Base-by-base conservation (phyloP, 1,284 basidiomycete species). In the Naganishia sp. region DNA sequence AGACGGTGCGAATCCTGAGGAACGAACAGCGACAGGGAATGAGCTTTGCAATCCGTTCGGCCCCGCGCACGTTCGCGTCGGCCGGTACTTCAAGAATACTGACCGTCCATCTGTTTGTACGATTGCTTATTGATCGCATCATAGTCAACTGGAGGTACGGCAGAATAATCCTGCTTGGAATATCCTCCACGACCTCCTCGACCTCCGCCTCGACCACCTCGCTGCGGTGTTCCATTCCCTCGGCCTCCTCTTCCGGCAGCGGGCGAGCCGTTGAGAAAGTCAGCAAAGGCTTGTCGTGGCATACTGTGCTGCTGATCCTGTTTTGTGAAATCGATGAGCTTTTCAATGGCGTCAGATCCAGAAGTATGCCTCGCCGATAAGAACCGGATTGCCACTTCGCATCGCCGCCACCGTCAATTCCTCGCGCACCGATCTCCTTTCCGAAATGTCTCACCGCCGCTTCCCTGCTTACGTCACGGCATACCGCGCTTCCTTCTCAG, bases 51-150 rank as follows among this genome's bases (percentile, higher is more conserved):
- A 75, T 49, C 60, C 28, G 28, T 15, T 36, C 25, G 25, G 18
- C 11, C 46, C 25, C 6, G 33, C 21, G 25, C n/a, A 49, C 18
- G 49, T 16, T 39, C 36, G 36, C 36, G 13, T 39, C 13, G 36
- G 36, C 36, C 36, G 36, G 36, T 13, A 39, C 2, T 9, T 39
- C 36, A 39, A 39, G 43, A 46, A 16, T 28, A 69, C 75, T 70
- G 59, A 77, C 77, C 73, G 45, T 75, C 74, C 63, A 76, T 68
- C 63, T 73, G 75, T 31, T 70, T 74, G 66, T 79, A 79, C 16
- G 64, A 72, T 70, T 74, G 71, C 6, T 55, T 70, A 60, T 77
- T 78, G 53, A 78, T 61, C 21, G 57, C 65, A 2, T 65, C 61
- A 63, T 80, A 80, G 67, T 78, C 74, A 63, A 80, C 53, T 10